phyloP scores from a whole-genome alignment of 176 grass and related monocot genomes.

The Dendrocalamus sinicus region DNA sequence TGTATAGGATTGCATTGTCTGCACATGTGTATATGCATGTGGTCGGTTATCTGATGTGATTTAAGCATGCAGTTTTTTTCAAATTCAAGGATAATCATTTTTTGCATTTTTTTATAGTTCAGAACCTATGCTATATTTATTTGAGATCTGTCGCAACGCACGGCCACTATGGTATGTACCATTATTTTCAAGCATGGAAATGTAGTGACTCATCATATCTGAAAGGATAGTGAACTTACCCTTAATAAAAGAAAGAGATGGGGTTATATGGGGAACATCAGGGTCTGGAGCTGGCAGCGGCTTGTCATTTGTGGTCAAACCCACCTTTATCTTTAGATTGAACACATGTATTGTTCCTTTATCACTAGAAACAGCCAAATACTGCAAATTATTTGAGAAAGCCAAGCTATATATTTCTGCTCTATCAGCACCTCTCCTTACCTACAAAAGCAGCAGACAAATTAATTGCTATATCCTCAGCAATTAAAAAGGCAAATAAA shows the following conservation, averaged over 20 bases:
- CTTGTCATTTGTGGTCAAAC: constrained; percentile 77
- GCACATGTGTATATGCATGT: no score
- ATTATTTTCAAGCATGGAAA: background rate
- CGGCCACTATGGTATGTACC: background rate
- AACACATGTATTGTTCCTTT: constrained; percentile 99
- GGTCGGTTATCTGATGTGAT: no score
- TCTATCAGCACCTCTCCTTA: constrained; percentile 97
- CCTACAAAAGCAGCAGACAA: constrained; percentile 49
- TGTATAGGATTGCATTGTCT: no score
- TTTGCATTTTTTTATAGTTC: no score
- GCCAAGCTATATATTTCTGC: constrained; percentile 99
- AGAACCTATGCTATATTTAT: no score
- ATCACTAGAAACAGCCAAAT: constrained; percentile 90
- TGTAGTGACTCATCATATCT: background rate
- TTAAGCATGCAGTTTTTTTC: no score
- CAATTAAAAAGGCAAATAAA: background rate
- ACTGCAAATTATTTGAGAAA: constrained; percentile 94
- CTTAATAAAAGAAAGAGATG: constrained; percentile 94
- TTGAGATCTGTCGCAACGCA: no score
- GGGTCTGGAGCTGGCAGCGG: constrained; percentile 70
- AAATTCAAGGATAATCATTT: no score
- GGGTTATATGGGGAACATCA: constrained; percentile 57
- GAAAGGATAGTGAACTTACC: constrained; percentile 54
- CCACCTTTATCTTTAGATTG: constrained; percentile 85
- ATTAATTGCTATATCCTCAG: background rate